Evolutionary conservation across 345 rosid genomes (phyloP), one percentile per base, ranked within the genome.

Genomic region (Rhodomyrtus tomentosa): DNA sequence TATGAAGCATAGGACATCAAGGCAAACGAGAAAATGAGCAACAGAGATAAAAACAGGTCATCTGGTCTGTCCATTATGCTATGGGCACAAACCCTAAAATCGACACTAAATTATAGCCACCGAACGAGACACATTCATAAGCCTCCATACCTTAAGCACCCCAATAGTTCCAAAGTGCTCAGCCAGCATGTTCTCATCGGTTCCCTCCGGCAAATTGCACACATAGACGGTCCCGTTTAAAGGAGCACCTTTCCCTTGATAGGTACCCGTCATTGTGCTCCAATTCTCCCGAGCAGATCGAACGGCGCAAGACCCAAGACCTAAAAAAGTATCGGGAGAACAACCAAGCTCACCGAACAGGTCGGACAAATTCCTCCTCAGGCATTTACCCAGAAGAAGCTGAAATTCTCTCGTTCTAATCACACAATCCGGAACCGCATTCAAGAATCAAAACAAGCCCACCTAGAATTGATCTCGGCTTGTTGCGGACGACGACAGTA

Each of bases 91-190:
- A 7, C 42, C 42, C 74, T 4, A 32, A 62, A 62, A 62, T 16
- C 18, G 10, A 32, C 24, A 29, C 42, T 32, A 62, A 32, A 62
- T 18, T 62, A 42, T 7, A 62, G 76, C 76, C 12, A 32, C 13
- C 22, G 51, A 83, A 48, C 2, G 24, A 62, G 51, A 58, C 21
- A 21, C 49, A 48, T 50, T 48, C 25, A 7, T n/a, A 1, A 86
- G 55, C 54, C 48, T 48, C 85, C 90, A 83, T 89, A 96, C 99
- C 99, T 96, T 96, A 22, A 97, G 90, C 91, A 98, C 86, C 53
- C 99, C 99, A 90, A 96, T 95, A 82, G 99, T 97, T 20, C 99
- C 98, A 84, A 98, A 98, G 90, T 93, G 89, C 55, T 95, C 99
- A 9, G 99, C 99, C 84, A 96, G 81, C 98, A 95, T 96, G 84